Evolutionary conservation across 805 yeast genomes (phyloP).

Genomic region (Ogataea pini): DNA sequence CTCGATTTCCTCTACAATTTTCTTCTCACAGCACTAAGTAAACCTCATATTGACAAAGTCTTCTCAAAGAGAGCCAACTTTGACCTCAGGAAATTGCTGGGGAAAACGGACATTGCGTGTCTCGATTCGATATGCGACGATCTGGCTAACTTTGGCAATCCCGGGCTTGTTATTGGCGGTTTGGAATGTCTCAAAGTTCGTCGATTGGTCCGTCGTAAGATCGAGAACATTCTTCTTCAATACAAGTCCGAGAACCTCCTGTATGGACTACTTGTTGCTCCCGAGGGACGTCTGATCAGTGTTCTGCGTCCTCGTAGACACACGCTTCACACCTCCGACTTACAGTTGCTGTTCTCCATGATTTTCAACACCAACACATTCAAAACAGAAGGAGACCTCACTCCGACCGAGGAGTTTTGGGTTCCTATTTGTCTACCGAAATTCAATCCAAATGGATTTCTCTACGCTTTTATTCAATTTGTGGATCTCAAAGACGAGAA

Average conservation of each 20-base stretch:
- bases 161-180: constrained; percentile 64
- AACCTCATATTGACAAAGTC: constrained; percentile 68
- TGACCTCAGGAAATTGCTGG: constrained; percentile 75
- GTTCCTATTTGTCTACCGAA: constrained; percentile 89
- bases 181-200: constrained; percentile 63
- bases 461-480: constrained; percentile 76
- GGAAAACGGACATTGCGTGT: constrained; percentile 72
- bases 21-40: constrained; percentile 78
- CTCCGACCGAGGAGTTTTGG: constrained; percentile 77
- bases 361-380: constrained; percentile 60
- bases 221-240: constrained; percentile 56
- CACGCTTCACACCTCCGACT: constrained; percentile 76
- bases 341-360: constrained; percentile 71
- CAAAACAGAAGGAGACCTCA: constrained; percentile 30
- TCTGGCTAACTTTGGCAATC: constrained; percentile 50
- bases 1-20: constrained; percentile 74
- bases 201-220: constrained; percentile 54
- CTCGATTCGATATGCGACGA: constrained; percentile 62
- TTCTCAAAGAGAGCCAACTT: constrained; percentile 74
- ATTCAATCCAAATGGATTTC: constrained; percentile 84
- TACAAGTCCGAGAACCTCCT: constrained; percentile 55
- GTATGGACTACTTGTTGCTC: constrained; percentile 72
- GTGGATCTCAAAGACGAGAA: constrained; percentile 41
- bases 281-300: constrained; percentile 64
- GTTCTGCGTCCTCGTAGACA: constrained; percentile 78